Evolutionary conservation across 805 yeast species (phyloP).

Genomic region (Grigorovia jiainica): DNA sequence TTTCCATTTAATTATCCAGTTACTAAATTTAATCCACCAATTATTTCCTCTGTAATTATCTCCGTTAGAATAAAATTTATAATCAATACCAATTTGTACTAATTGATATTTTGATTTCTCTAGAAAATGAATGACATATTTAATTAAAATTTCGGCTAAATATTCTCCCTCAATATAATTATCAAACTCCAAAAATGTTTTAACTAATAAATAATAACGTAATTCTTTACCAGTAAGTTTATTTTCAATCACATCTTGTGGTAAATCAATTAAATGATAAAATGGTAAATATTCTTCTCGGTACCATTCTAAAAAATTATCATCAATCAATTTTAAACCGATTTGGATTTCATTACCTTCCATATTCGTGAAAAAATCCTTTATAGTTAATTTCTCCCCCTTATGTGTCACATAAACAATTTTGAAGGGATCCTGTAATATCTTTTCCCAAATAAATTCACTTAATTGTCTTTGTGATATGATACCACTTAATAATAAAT

Average conservation of each 20-base stretch:
- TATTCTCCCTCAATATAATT: slow-evolving; percentile 33
- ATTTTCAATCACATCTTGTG: slow-evolving; percentile 11
- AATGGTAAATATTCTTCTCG: slow-evolving; percentile 16
- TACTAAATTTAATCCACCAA: slow-evolving; percentile 30
- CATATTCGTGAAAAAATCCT: slow-evolving; percentile 13
- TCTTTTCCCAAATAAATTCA: slow-evolving; percentile 31
- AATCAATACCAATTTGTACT: slow-evolving; percentile 31
- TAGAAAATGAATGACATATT: slow-evolving; percentile 24
- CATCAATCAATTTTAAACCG: slow-evolving; percentile 27
- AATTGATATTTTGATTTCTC: slow-evolving; percentile 34
- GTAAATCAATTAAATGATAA: slow-evolving; percentile 16
- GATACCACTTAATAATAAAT: slow-evolving; percentile 22
- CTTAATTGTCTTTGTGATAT: slow-evolving; percentile 25
- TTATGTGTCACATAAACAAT: slow-evolving; percentile 21
- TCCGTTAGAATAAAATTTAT: slow-evolving; percentile 12
- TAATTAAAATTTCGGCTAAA: slow-evolving; percentile 26
- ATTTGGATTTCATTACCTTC: slow-evolving; percentile 11
- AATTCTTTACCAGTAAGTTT: slow-evolving; percentile 16
- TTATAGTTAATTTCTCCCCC: slow-evolving; percentile 18
- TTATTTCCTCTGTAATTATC: slow-evolving; percentile 3
- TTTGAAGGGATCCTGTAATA: slow-evolving; percentile 29
- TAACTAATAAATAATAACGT: slow-evolving; percentile 24
- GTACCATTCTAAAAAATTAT: slow-evolving; percentile 20
- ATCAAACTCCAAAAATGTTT: slow-evolving; percentile 30
- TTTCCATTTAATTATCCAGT: slow-evolving; percentile 31